Evolutionary conservation across 192 early-diverging fungal species (phyloP).

Genomic region (Coemansia sp.): DNA sequence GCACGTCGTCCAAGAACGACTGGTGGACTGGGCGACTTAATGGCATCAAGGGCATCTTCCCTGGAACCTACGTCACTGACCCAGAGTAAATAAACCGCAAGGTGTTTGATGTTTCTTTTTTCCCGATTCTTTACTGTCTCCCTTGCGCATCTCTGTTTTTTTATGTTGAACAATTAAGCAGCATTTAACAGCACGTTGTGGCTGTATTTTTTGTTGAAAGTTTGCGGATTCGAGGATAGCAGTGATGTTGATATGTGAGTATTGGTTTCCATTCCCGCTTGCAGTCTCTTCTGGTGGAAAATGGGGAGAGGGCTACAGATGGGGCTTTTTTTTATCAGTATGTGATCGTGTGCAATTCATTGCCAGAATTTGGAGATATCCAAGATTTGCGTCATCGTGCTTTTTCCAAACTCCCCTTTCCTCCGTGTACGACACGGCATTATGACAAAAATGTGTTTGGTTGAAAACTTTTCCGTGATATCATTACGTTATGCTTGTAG

Average conservation of each 20-base stretch:
- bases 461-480: background rate
- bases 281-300: background rate
- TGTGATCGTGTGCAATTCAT: too few species aligned
- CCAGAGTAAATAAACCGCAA: conserved; percentile 20
- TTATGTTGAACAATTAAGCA: background rate
- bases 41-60: conserved; percentile 67
- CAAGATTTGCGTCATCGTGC: background rate
- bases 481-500: background rate
- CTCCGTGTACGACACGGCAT: background rate
- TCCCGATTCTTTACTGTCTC: background rate
- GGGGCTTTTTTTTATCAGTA: too few species aligned
- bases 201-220: too few species aligned
- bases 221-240: too few species aligned
- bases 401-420: background rate
- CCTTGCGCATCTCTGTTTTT: background rate
- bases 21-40: conserved; percentile 83
- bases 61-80: conserved; percentile 59
- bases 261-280: background rate
- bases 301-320: too few species aligned
- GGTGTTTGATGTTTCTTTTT: background rate
- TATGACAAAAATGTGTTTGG: background rate
- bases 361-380: too few species aligned
- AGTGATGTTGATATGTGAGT: too few species aligned
- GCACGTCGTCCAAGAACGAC: conserved; percentile 61
- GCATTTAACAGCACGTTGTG: too few species aligned